Evolutionary conservation across 2,329 filamentous ascomycete species (phyloP), one percentile per base, ranked within the genome.

Genomic region (Pestalotiopsis sp.): DNA sequence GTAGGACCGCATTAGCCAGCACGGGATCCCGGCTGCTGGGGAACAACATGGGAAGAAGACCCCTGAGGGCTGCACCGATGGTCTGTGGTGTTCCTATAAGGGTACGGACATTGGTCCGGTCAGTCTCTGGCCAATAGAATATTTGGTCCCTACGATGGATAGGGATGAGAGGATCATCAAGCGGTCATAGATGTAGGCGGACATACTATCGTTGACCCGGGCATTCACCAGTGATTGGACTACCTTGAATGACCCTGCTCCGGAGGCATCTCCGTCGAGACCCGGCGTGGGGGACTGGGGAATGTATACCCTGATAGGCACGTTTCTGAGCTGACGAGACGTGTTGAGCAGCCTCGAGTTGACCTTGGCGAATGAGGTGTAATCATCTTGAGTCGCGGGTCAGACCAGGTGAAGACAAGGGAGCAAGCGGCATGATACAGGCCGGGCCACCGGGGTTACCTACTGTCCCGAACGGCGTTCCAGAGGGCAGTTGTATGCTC

Each of bases 241-340:
- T 61, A 94, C 87, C 75, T 89, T 91, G 76, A 93, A 90, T 49
- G 88, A 85, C 20, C 87, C 89, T 69, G 69, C 68, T 67, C 65
- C 39, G 62, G 39, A 78, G 62, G 78, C 79, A 31, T 82, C 78
- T 69, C 72, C 73, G 39, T 74, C 73, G 27, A 12, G 27, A 27
- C 25, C 23, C 27, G 57, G 9, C 23, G 23, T 14, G 9, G 76
- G 68, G 23, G 87, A 84, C 0, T 92, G 89, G 0, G 88, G 93
- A 63, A 98, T 89, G 80, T 98, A 99, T 67, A 98, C 83, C 67
- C 95, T 91, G 52, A 98, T 82, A 0, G 96, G 96, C n/a, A 98
- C 86, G 80, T 97, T 91, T 70, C 91, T 91, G 66, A 98, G 87
- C 20, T 91, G 88, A 6, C 89, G 88, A 1, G 93, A 90, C 3